Base-by-base conservation (phyloP, 805 yeast genomes). In the Hanseniaspora guilliermondii region DNA sequence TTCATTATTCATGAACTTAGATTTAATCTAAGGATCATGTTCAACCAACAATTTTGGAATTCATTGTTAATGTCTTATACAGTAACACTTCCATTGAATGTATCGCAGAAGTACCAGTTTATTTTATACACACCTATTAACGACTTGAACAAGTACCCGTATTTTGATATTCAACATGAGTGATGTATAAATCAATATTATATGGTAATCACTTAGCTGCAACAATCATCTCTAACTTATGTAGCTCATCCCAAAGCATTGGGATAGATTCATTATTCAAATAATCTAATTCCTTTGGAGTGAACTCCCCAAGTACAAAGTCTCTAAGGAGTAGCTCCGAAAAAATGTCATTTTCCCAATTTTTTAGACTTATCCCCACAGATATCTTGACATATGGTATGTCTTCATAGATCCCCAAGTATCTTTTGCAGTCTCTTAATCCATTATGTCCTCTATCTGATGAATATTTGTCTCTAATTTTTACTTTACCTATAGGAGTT, bases 361-460 rank as follows among this genome's bases (percentile, higher is more conserved):
- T 33, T 36, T 27, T 14, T 44, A 33, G 11, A 30, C 33, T 36
- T 16, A 44, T 44, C 2, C 55, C 55, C 12, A 52, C 14, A 27
- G 25, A 44, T 4, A 52, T 6, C 22, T 52, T 52, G 1, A 1
- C 14, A 21, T 52, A 52, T 1, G 12, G 4, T 4, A 41, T 21
- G 22, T 41, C n/a, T 6, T 21, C n/a, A 9, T 41, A 6, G 3
- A 22, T 16, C 3, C n/a, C n/a, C 36, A 24, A 6, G 9, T 30
- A 11, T 21, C 21, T 35, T 16, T 36, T 19, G 17, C 39, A 32
- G 8, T 37, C 19, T 32, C 40, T 39, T 6, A 22, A 30, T 4
- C 55, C 55, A 30, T 52, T 52, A 25, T 52, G 55, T 6, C 55
- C 55, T 52, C 45, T 52, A n/a, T 42, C 40, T 3, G 55, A 52